These are phyloP conservation scores for Encephalitozoon hellem DNA, from an alignment of 371 early-diverging fungal genomes.

Conservation along the genomic window DNA sequence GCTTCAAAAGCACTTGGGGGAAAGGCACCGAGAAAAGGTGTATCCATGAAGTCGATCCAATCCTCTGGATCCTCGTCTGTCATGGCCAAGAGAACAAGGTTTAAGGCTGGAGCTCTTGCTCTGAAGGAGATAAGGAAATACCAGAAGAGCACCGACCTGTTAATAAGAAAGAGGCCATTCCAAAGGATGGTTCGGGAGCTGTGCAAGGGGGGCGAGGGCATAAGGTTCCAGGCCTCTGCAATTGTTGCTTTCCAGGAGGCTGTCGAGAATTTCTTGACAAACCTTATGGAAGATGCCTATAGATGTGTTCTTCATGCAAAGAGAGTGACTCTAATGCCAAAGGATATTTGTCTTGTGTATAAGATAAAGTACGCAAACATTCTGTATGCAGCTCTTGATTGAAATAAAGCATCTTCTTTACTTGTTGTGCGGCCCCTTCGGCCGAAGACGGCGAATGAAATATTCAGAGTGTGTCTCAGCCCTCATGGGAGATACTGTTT, in stretches of 20 bases:
- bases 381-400: constrained; percentile 30
- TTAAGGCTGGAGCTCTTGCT: constrained; percentile 66
- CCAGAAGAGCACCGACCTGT: constrained; percentile 66
- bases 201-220: constrained; percentile 51
- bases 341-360: constrained; percentile 77
- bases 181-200: constrained; percentile 64
- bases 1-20: constrained; percentile 59
- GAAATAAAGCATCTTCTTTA: neutral
- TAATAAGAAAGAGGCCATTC: constrained; percentile 71
- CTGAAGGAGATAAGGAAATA: constrained; percentile 67
- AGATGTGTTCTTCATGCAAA: constrained; percentile 83
- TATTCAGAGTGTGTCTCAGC: neutral
- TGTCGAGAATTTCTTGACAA: constrained; percentile 72
- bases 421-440: neutral
- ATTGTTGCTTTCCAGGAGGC: constrained; percentile 78
- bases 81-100: constrained; percentile 59
- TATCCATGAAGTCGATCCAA: constrained; percentile 51
- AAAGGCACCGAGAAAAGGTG: constrained; percentile 60
- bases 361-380: constrained; percentile 66
- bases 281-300: constrained; percentile 77
- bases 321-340: constrained; percentile 78
- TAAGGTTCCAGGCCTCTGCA: constrained; percentile 66
- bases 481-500: neutral
- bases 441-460: neutral
- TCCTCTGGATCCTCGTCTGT: constrained; percentile 26